These are phyloP conservation scores for Castanea crenata DNA, from an alignment of 306 rosid genomes.

Conservation along the genomic window DNA sequence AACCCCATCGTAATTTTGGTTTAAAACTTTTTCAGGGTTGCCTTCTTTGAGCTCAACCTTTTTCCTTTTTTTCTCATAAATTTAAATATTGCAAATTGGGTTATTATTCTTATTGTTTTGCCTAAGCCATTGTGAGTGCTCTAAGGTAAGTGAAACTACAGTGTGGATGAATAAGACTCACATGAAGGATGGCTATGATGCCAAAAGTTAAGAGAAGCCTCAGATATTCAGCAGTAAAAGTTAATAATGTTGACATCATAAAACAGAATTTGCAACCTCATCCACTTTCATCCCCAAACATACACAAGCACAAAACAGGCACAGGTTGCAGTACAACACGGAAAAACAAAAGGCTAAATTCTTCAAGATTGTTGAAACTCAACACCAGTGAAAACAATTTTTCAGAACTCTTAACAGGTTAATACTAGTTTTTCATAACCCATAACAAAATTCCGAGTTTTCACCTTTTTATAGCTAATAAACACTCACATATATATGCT, in stretches of 20 bases:
- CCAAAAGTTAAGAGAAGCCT: background rate
- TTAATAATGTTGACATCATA: background rate
- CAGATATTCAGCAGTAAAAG: background rate
- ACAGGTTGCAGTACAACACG: background rate
- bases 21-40: slow-evolving; percentile 16
- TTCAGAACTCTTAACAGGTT: background rate
- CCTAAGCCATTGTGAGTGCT: too few relatives aligned
- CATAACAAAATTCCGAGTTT: too few relatives aligned
- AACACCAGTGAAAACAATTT: background rate
- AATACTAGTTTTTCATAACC: background rate
- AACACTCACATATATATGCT: background rate
- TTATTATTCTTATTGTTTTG: slow-evolving; percentile 4
- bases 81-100: background rate
- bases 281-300: background rate
- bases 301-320: background rate
- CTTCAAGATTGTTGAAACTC: background rate
- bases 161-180: background rate
- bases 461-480: background rate
- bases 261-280: background rate
- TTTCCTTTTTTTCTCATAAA: background rate
- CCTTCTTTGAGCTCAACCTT: slow-evolving; percentile 17
- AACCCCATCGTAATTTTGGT: slow-evolving; percentile 15
- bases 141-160: background rate
- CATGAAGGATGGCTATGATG: background rate
- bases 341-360: background rate